Conservation (phyloP, 768 basidiomycete species). For the Butyriboletus loyo region DNA sequence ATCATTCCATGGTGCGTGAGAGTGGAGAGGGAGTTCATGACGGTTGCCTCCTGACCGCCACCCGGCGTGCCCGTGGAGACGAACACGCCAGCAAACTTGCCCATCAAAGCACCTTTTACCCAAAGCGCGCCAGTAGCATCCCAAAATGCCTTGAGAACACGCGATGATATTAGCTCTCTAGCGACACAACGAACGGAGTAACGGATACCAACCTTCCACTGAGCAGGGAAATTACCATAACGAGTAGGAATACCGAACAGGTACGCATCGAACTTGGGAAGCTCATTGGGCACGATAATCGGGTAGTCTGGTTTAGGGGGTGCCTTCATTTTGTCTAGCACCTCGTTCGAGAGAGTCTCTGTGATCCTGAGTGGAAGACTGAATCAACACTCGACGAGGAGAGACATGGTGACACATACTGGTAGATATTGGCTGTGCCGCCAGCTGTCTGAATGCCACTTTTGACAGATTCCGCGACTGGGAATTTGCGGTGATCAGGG, state of each 20-base stretch:
- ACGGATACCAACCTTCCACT: slow-evolving; percentile 55
- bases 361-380: slow-evolving; percentile 47
- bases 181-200: not conserved
- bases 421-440: slow-evolving; percentile 50
- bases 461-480: slow-evolving; percentile 59
- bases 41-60: slow-evolving; percentile 76
- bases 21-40: slow-evolving; percentile 49
- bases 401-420: slow-evolving; percentile 37
- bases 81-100: slow-evolving; percentile 76
- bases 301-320: slow-evolving; percentile 63
- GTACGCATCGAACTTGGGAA: slow-evolving; percentile 36
- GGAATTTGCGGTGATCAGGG: slow-evolving; percentile 6
- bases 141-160: slow-evolving; percentile 56
- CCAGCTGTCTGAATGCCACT: slow-evolving; percentile 47
- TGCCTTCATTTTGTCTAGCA: slow-evolving; percentile 68
- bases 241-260: slow-evolving; percentile 45
- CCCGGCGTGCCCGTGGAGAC: slow-evolving; percentile 70
- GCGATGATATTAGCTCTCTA: not conserved
- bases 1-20: slow-evolving; percentile 70
- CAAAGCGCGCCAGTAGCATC: slow-evolving; percentile 71
- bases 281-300: slow-evolving; percentile 6
- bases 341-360: slow-evolving; percentile 72
- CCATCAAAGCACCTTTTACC: slow-evolving; percentile 54
- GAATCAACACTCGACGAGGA: not conserved
- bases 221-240: slow-evolving; percentile 45